Percentiles rank a stretch among this genome's conserved stretches.
Evolutionary conservation across 495 filamentous ascomycete species (phyloP).

Genomic region (Tuber microsphaerosporum): DNA sequence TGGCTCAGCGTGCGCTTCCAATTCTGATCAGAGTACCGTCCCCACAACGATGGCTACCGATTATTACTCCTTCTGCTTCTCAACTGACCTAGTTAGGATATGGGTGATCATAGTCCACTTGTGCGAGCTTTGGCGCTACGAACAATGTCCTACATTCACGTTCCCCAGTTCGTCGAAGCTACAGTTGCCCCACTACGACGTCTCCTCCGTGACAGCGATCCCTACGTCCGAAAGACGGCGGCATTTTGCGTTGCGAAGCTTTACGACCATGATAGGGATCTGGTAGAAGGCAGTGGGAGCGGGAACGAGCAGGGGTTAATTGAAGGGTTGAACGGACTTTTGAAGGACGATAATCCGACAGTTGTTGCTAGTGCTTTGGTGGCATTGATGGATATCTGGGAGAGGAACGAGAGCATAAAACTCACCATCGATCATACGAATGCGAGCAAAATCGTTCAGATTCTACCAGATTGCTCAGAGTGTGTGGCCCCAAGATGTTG

Average conservation of each 20-base stretch:
- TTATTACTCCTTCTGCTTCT: conserved; percentile 4
- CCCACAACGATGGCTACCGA: not conserved
- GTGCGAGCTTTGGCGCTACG: conserved; percentile 87
- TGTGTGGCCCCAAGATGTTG: conserved; percentile 47
- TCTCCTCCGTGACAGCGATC: conserved; percentile 78
- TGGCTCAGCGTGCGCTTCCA: conserved; percentile 86
- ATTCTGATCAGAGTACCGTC: conserved; percentile 67
- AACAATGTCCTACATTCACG: conserved; percentile 96
- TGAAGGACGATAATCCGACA: conserved; percentile 93
- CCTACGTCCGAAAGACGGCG: conserved; percentile 96
- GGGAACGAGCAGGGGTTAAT: conserved; percentile 61
- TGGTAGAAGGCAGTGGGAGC: conserved; percentile 58
- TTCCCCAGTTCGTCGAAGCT: conserved; percentile 89
- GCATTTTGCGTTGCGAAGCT: conserved; percentile 95
- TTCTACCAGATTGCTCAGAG: conserved; percentile 95
- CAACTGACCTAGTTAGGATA: conserved; percentile 57
- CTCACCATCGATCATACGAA: conserved; percentile 96
- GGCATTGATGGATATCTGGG: conserved; percentile 95
- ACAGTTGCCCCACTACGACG: conserved; percentile 76
- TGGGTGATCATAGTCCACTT: conserved; percentile 87
- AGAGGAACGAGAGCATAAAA: conserved; percentile 92
- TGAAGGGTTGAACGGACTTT: conserved; percentile 78
- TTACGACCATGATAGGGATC: conserved; percentile 87
- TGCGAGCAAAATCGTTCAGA: conserved; percentile 95
- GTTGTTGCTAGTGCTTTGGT: conserved; percentile 93